Evolutionary conservation across 805 yeast species (phyloP), one percentile per base, ranked within the genome.

Genomic region (Myxozyma geophila): DNA sequence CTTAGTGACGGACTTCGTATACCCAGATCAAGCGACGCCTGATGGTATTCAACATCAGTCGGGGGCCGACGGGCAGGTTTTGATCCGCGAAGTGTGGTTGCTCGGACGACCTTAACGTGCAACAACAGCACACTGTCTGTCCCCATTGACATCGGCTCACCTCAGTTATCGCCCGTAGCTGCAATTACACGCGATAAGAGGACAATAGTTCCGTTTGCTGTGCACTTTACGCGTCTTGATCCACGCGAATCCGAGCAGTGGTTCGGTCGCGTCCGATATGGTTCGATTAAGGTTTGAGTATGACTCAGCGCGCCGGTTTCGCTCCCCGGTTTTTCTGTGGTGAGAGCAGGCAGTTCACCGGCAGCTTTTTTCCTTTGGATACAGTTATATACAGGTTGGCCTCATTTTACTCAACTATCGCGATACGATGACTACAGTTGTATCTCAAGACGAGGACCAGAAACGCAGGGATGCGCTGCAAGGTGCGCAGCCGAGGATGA

Each of bases 401-500:
- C n/a, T 48, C 10, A 28, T 17, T 17, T 23, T n/a, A 41, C n/a
- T 41, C 1, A 8, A 41, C n/a, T n/a, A 7, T 46, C 2, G 23
- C 17, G 6, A 46, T 17, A 7, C 19, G 10, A n/a, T 37, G 5
- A 17, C 10, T 37, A 4, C 12, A 19, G 21, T 21, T 21, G 15
- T 21, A 33, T 46, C 47, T 17, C 7, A 17, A 7, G 35, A n/a
- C 13, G 58, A 50, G 12, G 56, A 61, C 50, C 49, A 40, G 9
- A 36, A 19, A 36, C 54, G 64, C 7, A 33, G 59, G 13, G 54
- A 58, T 19, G 35, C 56, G 4, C 53, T 62, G 19, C 52, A 58
- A 52, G 46, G 7, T 19, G 40, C 61, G 23, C 57, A 41, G 47
- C 67, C 67, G 9, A 63, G 40, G 37, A 37, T 46, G 10, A 40